Evolutionary conservation across 2,329 filamentous ascomycete genomes (phyloP).

Genomic region (Aspergillus melleus): DNA sequence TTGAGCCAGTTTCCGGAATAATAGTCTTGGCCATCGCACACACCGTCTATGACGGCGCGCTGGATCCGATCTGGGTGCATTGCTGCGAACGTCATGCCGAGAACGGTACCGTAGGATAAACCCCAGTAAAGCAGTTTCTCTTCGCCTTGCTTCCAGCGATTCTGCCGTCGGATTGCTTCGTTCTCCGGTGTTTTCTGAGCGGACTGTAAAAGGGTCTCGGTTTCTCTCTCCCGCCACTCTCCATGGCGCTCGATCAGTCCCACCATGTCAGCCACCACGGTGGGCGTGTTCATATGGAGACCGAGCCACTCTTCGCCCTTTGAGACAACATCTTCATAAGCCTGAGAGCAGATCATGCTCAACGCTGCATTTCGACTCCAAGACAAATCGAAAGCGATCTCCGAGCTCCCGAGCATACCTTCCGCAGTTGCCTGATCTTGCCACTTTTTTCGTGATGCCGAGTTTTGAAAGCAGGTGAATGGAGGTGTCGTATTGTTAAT

Average conservation of each 20-base stretch:
- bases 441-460: not conserved
- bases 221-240: constrained; percentile 7
- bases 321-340: not conserved
- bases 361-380: constrained; percentile 1
- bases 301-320: not conserved
- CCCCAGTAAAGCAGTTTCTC: constrained; percentile 9
- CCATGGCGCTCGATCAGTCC: constrained; percentile 6
- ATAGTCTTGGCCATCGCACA: constrained; percentile 1
- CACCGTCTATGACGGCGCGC: constrained; percentile 5
- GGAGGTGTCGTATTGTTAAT: constrained; percentile 7
- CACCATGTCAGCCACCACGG: constrained; percentile 7
- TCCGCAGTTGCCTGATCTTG: not conserved
- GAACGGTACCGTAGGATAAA: constrained; percentile 1
- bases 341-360: not conserved
- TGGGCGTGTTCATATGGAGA: constrained; percentile 1
- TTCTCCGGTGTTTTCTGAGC: not conserved
- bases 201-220: not conserved
- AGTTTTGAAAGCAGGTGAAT: constrained; percentile 1
- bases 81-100: constrained; percentile 3
- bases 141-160: not conserved
- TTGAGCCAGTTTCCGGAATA: constrained; percentile 1
- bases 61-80: constrained; percentile 6
- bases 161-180: not conserved
- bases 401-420: not conserved
- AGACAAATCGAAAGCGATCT: not conserved